Evolutionary conservation across 140 eudicot species (phyloP).

Genomic region (Cichorium intybus): DNA sequence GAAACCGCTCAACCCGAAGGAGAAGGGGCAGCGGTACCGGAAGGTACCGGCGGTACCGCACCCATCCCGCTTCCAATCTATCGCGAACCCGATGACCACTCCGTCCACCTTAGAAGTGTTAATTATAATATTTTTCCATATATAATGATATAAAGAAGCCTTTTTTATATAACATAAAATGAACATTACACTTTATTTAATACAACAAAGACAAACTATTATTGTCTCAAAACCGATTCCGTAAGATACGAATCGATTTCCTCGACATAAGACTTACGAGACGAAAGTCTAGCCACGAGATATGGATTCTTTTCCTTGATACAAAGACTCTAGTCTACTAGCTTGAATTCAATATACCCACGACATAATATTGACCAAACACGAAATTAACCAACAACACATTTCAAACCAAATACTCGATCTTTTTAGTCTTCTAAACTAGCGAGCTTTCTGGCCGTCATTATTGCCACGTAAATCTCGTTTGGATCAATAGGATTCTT

Average conservation of each 20-base stretch:
- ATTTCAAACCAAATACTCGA: neutral
- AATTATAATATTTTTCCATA: too few species aligned
- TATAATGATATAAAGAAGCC: neutral
- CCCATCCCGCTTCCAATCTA: too few species aligned
- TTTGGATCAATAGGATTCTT: constrained; percentile 17
- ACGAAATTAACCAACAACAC: neutral
- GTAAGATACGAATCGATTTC: neutral
- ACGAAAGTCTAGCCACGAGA: neutral
- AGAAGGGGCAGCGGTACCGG: too few species aligned
- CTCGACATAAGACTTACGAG: neutral
- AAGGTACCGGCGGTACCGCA: too few species aligned
- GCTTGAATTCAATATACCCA: neutral
- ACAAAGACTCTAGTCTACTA: neutral
- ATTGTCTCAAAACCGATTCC: too few species aligned
- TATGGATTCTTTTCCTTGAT: neutral
- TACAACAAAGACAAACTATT: too few species aligned
- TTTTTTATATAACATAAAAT: neutral
- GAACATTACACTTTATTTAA: too few species aligned
- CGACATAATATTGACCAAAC: neutral
- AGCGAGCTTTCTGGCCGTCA: neutral
- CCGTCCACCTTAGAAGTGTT: too few species aligned
- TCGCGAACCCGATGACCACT: too few species aligned
- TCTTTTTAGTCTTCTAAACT: constrained; percentile 1
- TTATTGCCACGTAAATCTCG: neutral
- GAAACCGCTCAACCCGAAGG: too few species aligned